phyloP scores from a whole-genome alignment of 2,329 filamentous ascomycete species.

The Bipolaris cookei region DNA sequence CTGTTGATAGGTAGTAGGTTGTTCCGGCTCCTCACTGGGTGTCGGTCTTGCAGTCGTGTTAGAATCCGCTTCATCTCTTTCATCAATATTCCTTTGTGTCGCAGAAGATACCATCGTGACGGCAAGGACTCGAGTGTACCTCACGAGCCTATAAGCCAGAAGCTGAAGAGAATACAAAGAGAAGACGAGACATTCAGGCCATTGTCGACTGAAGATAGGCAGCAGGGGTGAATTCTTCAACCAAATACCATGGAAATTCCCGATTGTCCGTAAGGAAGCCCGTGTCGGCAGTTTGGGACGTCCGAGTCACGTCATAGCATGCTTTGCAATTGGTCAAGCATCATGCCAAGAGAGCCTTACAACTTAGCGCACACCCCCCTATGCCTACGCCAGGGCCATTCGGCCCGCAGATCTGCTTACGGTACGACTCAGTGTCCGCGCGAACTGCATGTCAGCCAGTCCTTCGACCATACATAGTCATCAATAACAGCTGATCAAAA shows the following conservation, averaged over 20 bases:
- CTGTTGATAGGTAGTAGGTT: slow-evolving; percentile 25
- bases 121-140: not conserved
- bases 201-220: not conserved
- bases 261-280: slow-evolving; percentile 22
- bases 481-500: not conserved
- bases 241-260: not conserved
- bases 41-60: slow-evolving; percentile 16
- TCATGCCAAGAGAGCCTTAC: not conserved
- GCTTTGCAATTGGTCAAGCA: not conserved
- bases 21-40: slow-evolving; percentile 15
- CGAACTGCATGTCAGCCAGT: not conserved
- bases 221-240: not conserved
- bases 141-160: not conserved
- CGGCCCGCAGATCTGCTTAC: not conserved
- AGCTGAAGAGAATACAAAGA: not conserved
- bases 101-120: slow-evolving; percentile 20
- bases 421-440: not conserved
- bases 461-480: not conserved
- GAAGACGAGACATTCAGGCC: not conserved
- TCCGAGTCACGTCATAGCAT: not conserved
- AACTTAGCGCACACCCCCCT: not conserved
- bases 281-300: not conserved
- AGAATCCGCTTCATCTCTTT: slow-evolving; percentile 20
- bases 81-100: slow-evolving; percentile 10
- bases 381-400: not conserved